Evolutionary conservation across 2,329 filamentous ascomycete species (phyloP).

Genomic region (Coniochaeta hoffmannii): DNA sequence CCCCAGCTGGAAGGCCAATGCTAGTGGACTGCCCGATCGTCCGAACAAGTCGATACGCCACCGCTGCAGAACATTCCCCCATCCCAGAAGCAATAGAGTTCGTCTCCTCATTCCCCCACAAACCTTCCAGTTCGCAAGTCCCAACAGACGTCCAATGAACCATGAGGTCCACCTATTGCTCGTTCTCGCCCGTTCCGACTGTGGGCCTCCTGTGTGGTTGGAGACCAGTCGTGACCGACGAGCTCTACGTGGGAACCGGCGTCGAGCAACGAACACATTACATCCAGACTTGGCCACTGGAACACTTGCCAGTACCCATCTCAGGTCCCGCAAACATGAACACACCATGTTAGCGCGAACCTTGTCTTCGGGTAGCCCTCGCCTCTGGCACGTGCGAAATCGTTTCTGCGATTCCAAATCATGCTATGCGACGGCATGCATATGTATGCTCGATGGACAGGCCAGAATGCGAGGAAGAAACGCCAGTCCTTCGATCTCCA

Average conservation of each 20-base stretch:
- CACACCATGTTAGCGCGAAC: background rate
- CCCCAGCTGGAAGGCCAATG: background rate
- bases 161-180: too few relatives aligned
- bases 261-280: background rate
- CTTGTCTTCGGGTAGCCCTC: background rate
- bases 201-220: too few relatives aligned
- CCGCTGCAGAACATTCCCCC: background rate
- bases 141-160: background rate
- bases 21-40: background rate
- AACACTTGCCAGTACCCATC: background rate
- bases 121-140: background rate
- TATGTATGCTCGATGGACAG: background rate
- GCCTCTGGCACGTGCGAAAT: background rate
- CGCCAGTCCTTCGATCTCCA: background rate
- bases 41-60: background rate
- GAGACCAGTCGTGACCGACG: too few relatives aligned
- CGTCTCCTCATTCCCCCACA: background rate
- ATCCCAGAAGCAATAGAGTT: background rate
- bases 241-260: too few relatives aligned
- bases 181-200: too few relatives aligned
- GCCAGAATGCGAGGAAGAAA: background rate
- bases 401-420: background rate
- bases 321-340: background rate
- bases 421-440: background rate
- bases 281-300: background rate